Evolutionary conservation across 108 stramenopile genomes (phyloP).

Genomic region (Cyclotella atomus): DNA sequence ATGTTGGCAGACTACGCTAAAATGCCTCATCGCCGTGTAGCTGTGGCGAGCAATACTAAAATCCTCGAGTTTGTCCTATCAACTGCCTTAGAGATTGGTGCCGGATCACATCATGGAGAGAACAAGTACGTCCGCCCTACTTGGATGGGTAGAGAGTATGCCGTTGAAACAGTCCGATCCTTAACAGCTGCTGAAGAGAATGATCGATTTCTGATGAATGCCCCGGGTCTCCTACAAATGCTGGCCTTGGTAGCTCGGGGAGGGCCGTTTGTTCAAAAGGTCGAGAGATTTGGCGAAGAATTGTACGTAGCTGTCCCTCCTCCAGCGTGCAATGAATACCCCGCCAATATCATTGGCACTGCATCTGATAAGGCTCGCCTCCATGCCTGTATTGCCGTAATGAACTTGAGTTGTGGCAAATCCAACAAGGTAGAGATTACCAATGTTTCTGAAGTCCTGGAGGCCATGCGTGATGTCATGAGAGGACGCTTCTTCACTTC

Average conservation of each 20-base stretch:
- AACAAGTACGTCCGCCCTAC: slow-evolving; percentile 47
- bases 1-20: slow-evolving; percentile 93
- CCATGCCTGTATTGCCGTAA: slow-evolving; percentile 92
- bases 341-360: slow-evolving; percentile 52
- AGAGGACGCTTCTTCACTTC: slow-evolving; percentile 34
- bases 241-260: slow-evolving; percentile 83
- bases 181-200: slow-evolving; percentile 90
- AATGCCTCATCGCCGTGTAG: slow-evolving; percentile 84
- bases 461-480: slow-evolving; percentile 92
- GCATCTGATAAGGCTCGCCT: slow-evolving; percentile 83
- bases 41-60: slow-evolving; percentile 77
- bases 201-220: slow-evolving; percentile 80
- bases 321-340: slow-evolving; percentile 19
- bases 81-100: slow-evolving; percentile 66
- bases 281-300: background rate
- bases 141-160: slow-evolving; percentile 87
- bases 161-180: slow-evolving; percentile 88
- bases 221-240: slow-evolving; percentile 73
- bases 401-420: slow-evolving; percentile 92
- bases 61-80: slow-evolving; percentile 83
- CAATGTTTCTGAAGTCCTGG: slow-evolving; percentile 68
- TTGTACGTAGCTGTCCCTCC: slow-evolving; percentile 32
- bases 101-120: no score
- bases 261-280: slow-evolving; percentile 70
- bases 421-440: slow-evolving; percentile 92